Evolutionary conservation across 2,329 filamentous ascomycete species (phyloP).

Genomic region (Pseudocercospora eumusae): DNA sequence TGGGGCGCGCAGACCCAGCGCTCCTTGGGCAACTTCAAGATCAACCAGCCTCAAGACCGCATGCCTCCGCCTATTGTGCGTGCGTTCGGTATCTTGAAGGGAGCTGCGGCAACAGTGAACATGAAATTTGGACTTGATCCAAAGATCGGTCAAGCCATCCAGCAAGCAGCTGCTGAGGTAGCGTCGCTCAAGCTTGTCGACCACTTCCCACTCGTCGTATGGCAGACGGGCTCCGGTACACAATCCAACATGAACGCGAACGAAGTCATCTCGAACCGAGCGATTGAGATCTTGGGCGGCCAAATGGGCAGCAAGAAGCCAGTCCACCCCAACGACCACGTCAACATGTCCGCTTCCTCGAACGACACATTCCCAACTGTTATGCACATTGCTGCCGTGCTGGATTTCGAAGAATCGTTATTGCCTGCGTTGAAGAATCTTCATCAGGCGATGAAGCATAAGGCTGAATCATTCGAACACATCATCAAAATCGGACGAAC

Average conservation of each 20-base stretch:
- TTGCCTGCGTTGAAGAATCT: constrained; percentile 81
- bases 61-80: constrained; percentile 92
- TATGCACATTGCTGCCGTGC: constrained; percentile 97
- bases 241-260: constrained; percentile 99
- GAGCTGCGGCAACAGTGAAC: constrained; percentile 92
- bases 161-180: constrained; percentile 91
- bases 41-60: constrained; percentile 98
- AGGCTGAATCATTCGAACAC: constrained; percentile 84
- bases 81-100: constrained; percentile 97
- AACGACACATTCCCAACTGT: constrained; percentile 99
- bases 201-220: constrained; percentile 97
- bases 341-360: constrained; percentile 98
- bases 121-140: constrained; percentile 91
- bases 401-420: constrained; percentile 85
- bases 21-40: constrained; percentile 95
- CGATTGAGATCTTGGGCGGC: constrained; percentile 95
- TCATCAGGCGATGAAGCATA: constrained; percentile 79
- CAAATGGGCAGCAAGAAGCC: constrained; percentile 96
- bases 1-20: constrained; percentile 98
- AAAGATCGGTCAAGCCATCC: constrained; percentile 85
- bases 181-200: constrained; percentile 90
- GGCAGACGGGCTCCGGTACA: constrained; percentile 98
- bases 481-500: constrained; percentile 99
- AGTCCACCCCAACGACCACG: constrained; percentile 98
- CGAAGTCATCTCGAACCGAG: constrained; percentile 98